Conservation (phyloP, 2,329 filamentous ascomycete genomes). For the Penicillium sp. region DNA sequence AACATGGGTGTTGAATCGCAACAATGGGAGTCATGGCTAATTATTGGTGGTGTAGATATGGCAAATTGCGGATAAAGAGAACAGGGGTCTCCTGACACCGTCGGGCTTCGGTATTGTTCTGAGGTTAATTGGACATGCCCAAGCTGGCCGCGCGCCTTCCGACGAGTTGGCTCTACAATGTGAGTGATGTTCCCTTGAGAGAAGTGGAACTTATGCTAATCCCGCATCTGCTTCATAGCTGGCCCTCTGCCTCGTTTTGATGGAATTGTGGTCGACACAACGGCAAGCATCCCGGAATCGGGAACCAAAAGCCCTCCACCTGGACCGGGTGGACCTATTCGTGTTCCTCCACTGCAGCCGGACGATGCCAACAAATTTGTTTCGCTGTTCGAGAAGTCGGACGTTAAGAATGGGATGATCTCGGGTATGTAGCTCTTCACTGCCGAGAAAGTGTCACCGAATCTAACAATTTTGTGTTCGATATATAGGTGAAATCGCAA, state of each 20-base stretch:
- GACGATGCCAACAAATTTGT: conserved; percentile 90
- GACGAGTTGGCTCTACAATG: conserved; percentile 77
- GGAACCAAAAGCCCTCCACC: conserved; percentile 45
- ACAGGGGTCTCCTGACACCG: conserved; percentile 87
- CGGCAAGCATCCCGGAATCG: conserved; percentile 51
- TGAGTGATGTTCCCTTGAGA: conserved; percentile 34
- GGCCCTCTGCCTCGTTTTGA: conserved; percentile 93
- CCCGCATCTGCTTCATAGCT: conserved; percentile 38
- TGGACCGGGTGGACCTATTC: conserved; percentile 62
- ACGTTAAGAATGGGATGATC: conserved; percentile 71
- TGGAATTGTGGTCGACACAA: conserved; percentile 57
- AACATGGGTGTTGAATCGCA: not conserved
- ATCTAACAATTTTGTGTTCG: not conserved
- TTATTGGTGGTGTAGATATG: conserved; percentile 68
- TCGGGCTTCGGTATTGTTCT: conserved; percentile 91
- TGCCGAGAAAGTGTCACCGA: not conserved
- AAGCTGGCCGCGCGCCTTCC: conserved; percentile 78
- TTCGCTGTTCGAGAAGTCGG: conserved; percentile 85
- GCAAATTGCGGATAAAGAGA: conserved; percentile 97
- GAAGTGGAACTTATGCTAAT: conserved; percentile 1
- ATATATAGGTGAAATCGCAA: conserved; percentile 71
- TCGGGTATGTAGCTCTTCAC: conserved; percentile 50
- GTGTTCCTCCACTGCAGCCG: conserved; percentile 82
- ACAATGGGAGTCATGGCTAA: not conserved
- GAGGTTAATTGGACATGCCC: conserved; percentile 91